These are phyloP conservation scores for Pseudocohnilembus persalinus DNA, from an alignment of 169 alveolate genomes.

Conservation along the genomic window DNA sequence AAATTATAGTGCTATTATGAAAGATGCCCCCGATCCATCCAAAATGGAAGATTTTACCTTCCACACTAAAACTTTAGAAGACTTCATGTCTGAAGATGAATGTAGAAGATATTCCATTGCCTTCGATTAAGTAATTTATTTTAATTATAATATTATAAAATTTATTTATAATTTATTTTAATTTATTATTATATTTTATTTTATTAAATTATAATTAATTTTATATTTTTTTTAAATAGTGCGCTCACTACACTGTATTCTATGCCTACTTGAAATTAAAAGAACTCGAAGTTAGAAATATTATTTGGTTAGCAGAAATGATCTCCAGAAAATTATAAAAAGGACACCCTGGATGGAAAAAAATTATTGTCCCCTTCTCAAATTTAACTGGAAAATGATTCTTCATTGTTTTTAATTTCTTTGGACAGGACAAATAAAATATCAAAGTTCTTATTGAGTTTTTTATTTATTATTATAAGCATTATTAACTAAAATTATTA, in stretches of 20 bases:
- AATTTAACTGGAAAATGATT: conserved; percentile 16
- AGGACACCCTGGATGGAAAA: conserved; percentile 76
- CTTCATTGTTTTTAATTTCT: too few relatives aligned
- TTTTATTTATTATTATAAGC: too few relatives aligned
- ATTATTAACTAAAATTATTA: too few relatives aligned
- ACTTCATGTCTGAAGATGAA: conserved; percentile 94
- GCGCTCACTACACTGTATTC: conserved; percentile 89
- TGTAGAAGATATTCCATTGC: conserved; percentile 94
- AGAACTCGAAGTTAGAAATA: conserved; percentile 97
- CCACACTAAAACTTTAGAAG: conserved; percentile 88
- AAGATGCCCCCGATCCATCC: conserved; percentile 69
- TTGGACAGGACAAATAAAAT: too few relatives aligned
- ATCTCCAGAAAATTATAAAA: conserved; percentile 70
- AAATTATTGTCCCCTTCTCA: conserved; percentile 75
- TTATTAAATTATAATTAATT: too few relatives aligned
- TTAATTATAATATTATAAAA: conserved; percentile 3
- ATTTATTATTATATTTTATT: too few relatives aligned
- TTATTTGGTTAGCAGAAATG: conserved; percentile 98
- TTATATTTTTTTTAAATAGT: neutral
- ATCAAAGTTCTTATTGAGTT: too few relatives aligned
- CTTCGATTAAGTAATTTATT: conserved; percentile 79
- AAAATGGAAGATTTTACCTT: conserved; percentile 63
- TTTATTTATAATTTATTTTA: neutral
- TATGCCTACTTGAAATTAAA: conserved; percentile 97
- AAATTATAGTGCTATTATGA: conserved; percentile 52